These are phyloP conservation scores for Penicillium crustosum DNA, from an alignment of 2,329 filamentous ascomycete species.

Conservation along the genomic window DNA sequence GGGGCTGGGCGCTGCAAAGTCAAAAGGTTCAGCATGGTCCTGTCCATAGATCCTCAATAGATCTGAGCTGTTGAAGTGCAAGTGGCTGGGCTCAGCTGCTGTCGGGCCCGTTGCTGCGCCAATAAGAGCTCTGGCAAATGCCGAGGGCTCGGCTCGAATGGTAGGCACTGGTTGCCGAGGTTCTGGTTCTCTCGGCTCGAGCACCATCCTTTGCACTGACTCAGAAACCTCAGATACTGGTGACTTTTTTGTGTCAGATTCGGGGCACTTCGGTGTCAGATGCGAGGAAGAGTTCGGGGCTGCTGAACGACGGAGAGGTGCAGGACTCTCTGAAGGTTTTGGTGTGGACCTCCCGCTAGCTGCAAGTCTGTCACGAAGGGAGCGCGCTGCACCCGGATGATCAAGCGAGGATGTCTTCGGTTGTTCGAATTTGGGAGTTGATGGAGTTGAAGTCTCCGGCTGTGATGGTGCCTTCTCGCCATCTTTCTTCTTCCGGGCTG, in stretches of 20 bases:
- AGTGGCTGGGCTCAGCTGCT: slow-evolving; percentile 36
- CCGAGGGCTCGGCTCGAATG: slow-evolving; percentile 50
- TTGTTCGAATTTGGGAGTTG: slow-evolving; percentile 11
- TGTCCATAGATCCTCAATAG: slow-evolving; percentile 41
- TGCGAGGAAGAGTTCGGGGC: slow-evolving; percentile 20
- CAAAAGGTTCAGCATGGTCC: slow-evolving; percentile 46
- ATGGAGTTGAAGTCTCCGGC: slow-evolving; percentile 3
- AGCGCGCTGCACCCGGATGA: slow-evolving; percentile 29
- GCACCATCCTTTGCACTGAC: slow-evolving; percentile 2
- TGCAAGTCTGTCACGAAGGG: slow-evolving; percentile 42
- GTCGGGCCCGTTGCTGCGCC: slow-evolving; percentile 30
- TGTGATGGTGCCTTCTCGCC: slow-evolving; percentile 55
- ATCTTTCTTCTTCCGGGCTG: slow-evolving; percentile 79
- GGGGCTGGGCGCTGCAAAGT: slow-evolving; percentile 83
- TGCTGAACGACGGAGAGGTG: slow-evolving; percentile 22
- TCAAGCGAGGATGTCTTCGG: slow-evolving; percentile 16
- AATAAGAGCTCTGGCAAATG: slow-evolving; percentile 50
- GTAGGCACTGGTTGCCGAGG: slow-evolving; percentile 19
- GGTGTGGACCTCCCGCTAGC: slow-evolving; percentile 28
- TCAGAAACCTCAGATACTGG: slow-evolving; percentile 4
- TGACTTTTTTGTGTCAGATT: slow-evolving; percentile 20
- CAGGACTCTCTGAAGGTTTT: slow-evolving; percentile 27
- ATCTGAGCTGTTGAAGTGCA: slow-evolving; percentile 35
- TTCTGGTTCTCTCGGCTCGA: slow-evolving; percentile 13
- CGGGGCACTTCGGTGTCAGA: slow-evolving; percentile 19